A percentile compares a stretch with the other conserved stretches of the same genome.
Evolutionary conservation across 768 basidiomycete species (phyloP).

Genomic region (Lactarius deliciosus): DNA sequence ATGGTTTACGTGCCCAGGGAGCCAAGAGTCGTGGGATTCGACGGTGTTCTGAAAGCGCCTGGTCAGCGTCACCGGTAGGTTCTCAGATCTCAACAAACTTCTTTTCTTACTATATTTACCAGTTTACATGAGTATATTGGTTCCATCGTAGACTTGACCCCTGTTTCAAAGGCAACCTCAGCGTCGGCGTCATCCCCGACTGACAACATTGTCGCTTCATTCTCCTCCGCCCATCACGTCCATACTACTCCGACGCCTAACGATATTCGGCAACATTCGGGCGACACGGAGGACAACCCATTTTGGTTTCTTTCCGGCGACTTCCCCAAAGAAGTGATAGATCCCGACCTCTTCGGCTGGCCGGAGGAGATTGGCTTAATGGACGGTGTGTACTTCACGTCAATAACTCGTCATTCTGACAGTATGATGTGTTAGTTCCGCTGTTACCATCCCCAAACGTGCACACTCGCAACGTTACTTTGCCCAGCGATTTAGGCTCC

Average conservation of each 20-base stretch:
- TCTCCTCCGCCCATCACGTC: not conserved
- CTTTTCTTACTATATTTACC: slow-evolving; percentile 1
- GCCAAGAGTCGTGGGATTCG: not conserved
- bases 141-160: not conserved
- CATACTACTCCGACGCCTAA: not conserved
- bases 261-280: slow-evolving; percentile 8
- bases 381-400: slow-evolving; percentile 21
- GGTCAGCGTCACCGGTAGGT: slow-evolving; percentile 14
- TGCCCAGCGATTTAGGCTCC: slow-evolving; percentile 9
- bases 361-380: slow-evolving; percentile 13
- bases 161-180: not conserved
- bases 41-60: not conserved
- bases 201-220: not conserved
- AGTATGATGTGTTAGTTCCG: slow-evolving; percentile 16
- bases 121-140: slow-evolving; percentile 22
- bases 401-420: slow-evolving; percentile 1
- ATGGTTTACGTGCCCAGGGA: slow-evolving; percentile 11
- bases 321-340: slow-evolving; percentile 10
- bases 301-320: slow-evolving; percentile 4
- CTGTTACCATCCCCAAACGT: slow-evolving; percentile 24
- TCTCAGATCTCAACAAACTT: not conserved
- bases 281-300: slow-evolving; percentile 13
- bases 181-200: not conserved
- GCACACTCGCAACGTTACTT: not conserved
- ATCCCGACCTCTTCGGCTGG: slow-evolving; percentile 13